Base-by-base conservation (phyloP, 2,329 filamentous ascomycete species). In the Thielaviopsis ethacetica region DNA sequence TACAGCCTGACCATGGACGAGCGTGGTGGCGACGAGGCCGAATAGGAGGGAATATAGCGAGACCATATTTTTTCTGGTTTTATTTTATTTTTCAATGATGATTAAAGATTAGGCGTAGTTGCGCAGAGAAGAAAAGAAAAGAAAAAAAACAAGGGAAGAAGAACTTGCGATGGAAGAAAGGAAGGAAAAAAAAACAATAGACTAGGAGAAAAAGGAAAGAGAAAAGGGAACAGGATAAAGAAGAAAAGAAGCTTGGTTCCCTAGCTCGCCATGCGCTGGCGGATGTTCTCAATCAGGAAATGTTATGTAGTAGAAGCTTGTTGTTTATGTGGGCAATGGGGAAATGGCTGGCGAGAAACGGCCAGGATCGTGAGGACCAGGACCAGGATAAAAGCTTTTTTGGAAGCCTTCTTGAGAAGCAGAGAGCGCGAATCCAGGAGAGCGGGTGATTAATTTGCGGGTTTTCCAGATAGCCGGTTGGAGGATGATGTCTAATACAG, bases 101-200 rank as follows among this genome's bases (percentile, higher is more conserved):
- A 17, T 38, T 52, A 26, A 26, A 24, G 21, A 22, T 15, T 13
- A 52, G 49, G 21, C 6, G 49, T 19, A 26, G n/a, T 51, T 19
- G 15, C n/a, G n/a, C n/a, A n/a, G n/a, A 24, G 22, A 7, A 55
- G 44, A 21, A 21, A 12, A 52, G 5, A 10, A 24, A 44, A 44
- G n/a, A 51, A 53, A 5, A 27, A 49, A 56, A 55, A 59, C 4
- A 56, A 54, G 54, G 44, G 19, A 50, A 21, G n/a, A 55, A 55
- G 41, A 21, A 55, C 13, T 17, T 50, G 19, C n/a, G 24, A 26
- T 26, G 24, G 24, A 3, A 26, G 24, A 26, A 26, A 51, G 17
- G 19, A 34, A 34, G 9, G 53, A 53, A 15, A 53, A 56, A 21
- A 38, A 52, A 52, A 24, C 15, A 44, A 58, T 9, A 10, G 17